Conservation (phyloP, 1,139 yeast species). For the Candida pseudocylindracea region DNA sequence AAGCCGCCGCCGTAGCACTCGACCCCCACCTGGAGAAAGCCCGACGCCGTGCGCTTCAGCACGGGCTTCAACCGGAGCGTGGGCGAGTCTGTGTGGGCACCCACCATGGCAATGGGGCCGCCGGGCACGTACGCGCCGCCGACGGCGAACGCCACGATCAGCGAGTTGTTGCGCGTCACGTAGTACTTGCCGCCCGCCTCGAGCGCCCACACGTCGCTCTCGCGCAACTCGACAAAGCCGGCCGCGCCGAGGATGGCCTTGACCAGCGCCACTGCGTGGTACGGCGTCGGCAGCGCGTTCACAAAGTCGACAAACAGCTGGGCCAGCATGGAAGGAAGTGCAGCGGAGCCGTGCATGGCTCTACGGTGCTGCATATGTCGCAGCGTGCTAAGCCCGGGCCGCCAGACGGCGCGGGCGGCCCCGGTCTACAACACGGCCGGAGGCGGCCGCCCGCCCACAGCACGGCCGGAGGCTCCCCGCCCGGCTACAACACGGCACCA, state of each 20-base stretch:
- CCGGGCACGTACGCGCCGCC: constrained; percentile 64
- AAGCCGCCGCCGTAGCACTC: constrained; percentile 93
- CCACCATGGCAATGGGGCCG: constrained; percentile 69
- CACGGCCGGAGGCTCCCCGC: too few relatives aligned
- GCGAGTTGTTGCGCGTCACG: constrained; percentile 73
- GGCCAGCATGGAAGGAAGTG: constrained; percentile 8
- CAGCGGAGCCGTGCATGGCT: too few relatives aligned
- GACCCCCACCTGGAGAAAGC: constrained; percentile 78
- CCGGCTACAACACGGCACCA: constrained; percentile 48
- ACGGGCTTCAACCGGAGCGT: constrained; percentile 79
- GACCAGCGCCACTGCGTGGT: constrained; percentile 65
- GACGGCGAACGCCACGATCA: constrained; percentile 69
- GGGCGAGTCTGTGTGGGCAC: constrained; percentile 96
- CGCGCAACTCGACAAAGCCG: constrained; percentile 60
- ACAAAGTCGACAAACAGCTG: constrained; percentile 54
- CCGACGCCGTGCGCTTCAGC: constrained; percentile 48
- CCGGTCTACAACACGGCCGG: too few relatives aligned
- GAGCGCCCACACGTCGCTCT: constrained; percentile 52
- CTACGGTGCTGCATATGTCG: too few relatives aligned
- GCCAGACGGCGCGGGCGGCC: too few relatives aligned
- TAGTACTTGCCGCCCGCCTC: constrained; percentile 42
- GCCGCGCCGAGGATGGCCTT: constrained; percentile 25
- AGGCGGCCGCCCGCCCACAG: too few relatives aligned
- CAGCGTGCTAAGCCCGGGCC: too few relatives aligned
- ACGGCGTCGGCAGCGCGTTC: constrained; percentile 82